phyloP scores from a whole-genome alignment of 2,329 filamentous ascomycete genomes.

The Pezicula radicicola region DNA sequence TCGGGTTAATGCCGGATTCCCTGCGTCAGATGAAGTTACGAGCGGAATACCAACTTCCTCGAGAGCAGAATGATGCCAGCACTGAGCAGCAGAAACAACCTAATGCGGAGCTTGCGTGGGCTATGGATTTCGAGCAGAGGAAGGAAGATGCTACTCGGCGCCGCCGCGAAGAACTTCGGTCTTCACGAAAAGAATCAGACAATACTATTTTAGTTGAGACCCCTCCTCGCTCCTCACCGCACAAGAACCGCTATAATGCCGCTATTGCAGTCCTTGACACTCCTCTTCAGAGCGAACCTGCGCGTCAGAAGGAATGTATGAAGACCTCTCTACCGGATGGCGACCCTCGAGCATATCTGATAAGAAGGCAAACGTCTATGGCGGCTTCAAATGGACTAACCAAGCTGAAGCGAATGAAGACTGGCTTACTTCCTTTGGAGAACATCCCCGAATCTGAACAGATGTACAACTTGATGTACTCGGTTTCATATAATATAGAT shows the following conservation, averaged over 20 bases:
- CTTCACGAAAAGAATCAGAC: conserved; percentile 7
- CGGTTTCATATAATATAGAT: conserved; percentile 5
- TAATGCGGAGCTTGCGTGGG: conserved; percentile 23
- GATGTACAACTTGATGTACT: conserved; percentile 17
- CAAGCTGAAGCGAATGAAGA: conserved; percentile 21
- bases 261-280: conserved; percentile 15
- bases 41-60: not conserved
- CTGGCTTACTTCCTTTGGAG: conserved; percentile 24
- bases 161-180: conserved; percentile 22
- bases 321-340: conserved; percentile 21
- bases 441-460: conserved; percentile 17
- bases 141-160: conserved; percentile 25
- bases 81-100: not conserved
- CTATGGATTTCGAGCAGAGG: conserved; percentile 29
- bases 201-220: not conserved
- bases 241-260: conserved; percentile 27
- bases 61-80: not conserved
- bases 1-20: not conserved
- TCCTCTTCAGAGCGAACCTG: not conserved
- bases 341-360: conserved; percentile 28
- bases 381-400: conserved; percentile 2
- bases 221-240: conserved; percentile 17
- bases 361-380: conserved; percentile 23
- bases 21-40: conserved; percentile 16
- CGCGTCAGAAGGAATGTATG: conserved; percentile 11